phyloP scores from a whole-genome alignment of 805 yeast species.

The Schizosaccharomyces lindneri region DNA sequence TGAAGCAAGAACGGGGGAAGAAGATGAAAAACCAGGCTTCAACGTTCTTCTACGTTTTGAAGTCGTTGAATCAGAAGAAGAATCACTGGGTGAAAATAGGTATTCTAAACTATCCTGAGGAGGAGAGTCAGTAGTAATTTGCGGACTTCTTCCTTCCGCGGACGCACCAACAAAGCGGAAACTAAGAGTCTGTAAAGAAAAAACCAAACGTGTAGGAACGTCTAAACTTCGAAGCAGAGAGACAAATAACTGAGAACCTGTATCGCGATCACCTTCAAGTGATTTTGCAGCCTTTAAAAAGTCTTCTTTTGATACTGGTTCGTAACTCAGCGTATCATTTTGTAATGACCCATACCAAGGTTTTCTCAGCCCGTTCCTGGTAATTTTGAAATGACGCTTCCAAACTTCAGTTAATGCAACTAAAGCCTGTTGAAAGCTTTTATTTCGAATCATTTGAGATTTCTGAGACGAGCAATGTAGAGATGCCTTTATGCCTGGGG shows the following conservation, averaged over 20 bases:
- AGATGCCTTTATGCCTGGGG: background rate
- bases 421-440: background rate
- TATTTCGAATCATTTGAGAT: background rate
- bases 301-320: background rate
- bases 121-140: background rate
- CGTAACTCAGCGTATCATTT: background rate
- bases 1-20: background rate
- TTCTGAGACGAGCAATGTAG: background rate
- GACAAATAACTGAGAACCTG: conserved; percentile 72
- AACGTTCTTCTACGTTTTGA: background rate
- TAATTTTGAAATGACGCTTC: background rate
- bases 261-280: conserved; percentile 40
- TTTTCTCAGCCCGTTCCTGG: background rate
- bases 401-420: background rate
- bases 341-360: background rate
- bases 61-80: background rate
- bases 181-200: conserved; percentile 48
- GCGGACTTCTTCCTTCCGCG: background rate
- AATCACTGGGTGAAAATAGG: background rate
- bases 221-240: conserved; percentile 46
- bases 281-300: conserved; percentile 5
- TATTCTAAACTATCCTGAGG: background rate
- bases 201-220: conserved; percentile 46
- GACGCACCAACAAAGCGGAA: conserved; percentile 41
- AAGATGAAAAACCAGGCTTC: background rate